Percentiles rank a stretch among this genome's conserved stretches.
phyloP scores from a whole-genome alignment of 164 flowering plant genomes.

The Kalanchoe fedtschenkoi region DNA sequence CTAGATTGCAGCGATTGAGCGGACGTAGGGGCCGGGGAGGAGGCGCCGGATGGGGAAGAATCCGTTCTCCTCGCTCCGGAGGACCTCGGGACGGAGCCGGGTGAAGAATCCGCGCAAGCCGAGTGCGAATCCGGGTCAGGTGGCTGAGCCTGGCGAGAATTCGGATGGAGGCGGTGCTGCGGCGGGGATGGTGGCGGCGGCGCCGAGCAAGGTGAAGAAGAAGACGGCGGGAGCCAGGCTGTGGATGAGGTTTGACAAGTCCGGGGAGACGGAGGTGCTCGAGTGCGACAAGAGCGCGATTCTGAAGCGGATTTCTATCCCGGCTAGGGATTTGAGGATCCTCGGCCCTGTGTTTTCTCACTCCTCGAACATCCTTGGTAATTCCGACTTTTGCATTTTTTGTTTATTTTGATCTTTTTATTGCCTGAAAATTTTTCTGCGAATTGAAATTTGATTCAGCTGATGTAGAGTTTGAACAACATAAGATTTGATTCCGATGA shows the following conservation, averaged over 20 bases:
- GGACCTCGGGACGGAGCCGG: slow-evolving; percentile 13
- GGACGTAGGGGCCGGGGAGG: background rate
- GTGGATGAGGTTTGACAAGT: slow-evolving; percentile 78
- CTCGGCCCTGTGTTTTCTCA: slow-evolving; percentile 97
- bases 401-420: background rate
- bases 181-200: background rate
- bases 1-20: background rate
- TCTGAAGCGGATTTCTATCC: slow-evolving; percentile 56
- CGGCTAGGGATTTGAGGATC: slow-evolving; percentile 86
- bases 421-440: too few relatives aligned
- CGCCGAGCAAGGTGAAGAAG: slow-evolving; percentile 50
- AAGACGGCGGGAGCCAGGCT: slow-evolving; percentile 63
- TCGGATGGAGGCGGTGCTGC: background rate
- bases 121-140: background rate
- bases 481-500: too few relatives aligned
- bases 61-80: slow-evolving; percentile 16
- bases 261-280: slow-evolving; percentile 58
- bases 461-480: too few relatives aligned
- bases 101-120: slow-evolving; percentile 9
- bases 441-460: too few relatives aligned
- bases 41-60: slow-evolving; percentile 21
- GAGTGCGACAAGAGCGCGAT: slow-evolving; percentile 78
- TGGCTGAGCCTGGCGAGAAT: background rate
- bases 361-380: slow-evolving; percentile 90
- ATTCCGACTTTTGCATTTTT: background rate